Percentiles rank a stretch among this genome's conserved stretches.
Conservation (phyloP, 192 early-diverging fungal genomes). For the Mortierella hygrophila region DNA sequence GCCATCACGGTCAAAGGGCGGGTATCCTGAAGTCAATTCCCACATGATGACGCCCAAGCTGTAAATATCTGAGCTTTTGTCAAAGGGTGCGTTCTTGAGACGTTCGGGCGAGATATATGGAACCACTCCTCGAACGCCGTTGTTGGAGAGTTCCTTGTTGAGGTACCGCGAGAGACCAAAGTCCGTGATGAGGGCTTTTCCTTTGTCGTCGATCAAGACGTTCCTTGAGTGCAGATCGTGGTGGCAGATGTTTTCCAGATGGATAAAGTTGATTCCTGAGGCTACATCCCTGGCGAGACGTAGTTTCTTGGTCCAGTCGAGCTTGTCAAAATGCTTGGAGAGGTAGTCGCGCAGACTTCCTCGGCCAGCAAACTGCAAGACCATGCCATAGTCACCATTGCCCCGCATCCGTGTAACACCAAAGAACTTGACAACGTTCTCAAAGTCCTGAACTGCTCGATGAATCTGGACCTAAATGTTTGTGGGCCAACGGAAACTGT, state of each 20-base stretch:
- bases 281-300: conserved; percentile 43
- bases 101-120: conserved; percentile 59
- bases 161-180: conserved; percentile 49
- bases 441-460: conserved; percentile 43
- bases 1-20: conserved; percentile 44
- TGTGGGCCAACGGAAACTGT: neutral
- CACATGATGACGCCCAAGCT: conserved; percentile 61
- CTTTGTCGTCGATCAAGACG: conserved; percentile 53
- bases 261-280: conserved; percentile 55
- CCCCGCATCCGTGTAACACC: conserved; percentile 38
- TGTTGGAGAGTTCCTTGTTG: conserved; percentile 47
- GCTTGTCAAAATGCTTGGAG: conserved; percentile 32
- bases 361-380: conserved; percentile 47
- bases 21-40: conserved; percentile 52
- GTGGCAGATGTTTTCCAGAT: conserved; percentile 52
- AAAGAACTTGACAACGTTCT: conserved; percentile 54
- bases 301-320: conserved; percentile 45
- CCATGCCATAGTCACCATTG: conserved; percentile 54
- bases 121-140: conserved; percentile 42
- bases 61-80: conserved; percentile 56
- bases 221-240: conserved; percentile 57
- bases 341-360: conserved; percentile 55
- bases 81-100: conserved; percentile 37
- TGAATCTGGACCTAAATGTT: conserved; percentile 39
- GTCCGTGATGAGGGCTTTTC: conserved; percentile 50